phyloP scores from a whole-genome alignment of 345 rosid genomes.

The Salix purpurea region DNA sequence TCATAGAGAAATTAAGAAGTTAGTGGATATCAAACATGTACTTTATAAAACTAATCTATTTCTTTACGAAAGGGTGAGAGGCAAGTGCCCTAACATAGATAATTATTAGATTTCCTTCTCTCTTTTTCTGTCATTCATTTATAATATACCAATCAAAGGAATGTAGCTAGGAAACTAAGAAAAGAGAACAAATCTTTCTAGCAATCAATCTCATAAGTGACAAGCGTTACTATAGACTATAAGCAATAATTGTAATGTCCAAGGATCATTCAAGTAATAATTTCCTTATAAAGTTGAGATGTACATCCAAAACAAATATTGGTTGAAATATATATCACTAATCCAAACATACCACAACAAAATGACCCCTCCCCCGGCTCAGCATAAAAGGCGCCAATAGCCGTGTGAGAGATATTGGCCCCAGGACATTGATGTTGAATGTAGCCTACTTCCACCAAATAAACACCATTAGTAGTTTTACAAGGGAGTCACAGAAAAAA shows the following conservation, averaged over 20 bases:
- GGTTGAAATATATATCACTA: not conserved
- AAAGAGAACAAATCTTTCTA: too few relatives aligned
- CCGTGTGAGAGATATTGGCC: conserved; percentile 81
- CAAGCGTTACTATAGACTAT: not conserved
- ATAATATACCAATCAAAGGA: too few relatives aligned
- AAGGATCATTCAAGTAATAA: not conserved
- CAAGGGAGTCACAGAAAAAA: not conserved
- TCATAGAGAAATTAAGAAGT: conserved; percentile 4
- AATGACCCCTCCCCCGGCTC: conserved; percentile 77
- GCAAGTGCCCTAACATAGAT: too few relatives aligned
- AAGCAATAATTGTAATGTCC: not conserved
- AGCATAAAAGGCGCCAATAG: conserved; percentile 75
- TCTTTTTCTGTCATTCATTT: too few relatives aligned
- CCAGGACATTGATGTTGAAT: conserved; percentile 73
- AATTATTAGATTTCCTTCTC: too few relatives aligned
- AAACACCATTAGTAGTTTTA: not conserved
- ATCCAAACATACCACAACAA: conserved; percentile 82
- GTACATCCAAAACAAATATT: not conserved
- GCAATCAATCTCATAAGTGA: too few relatives aligned
- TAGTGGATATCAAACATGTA: not conserved
- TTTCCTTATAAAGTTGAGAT: not conserved
- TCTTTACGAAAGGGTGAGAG: too few relatives aligned
- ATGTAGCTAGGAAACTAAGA: too few relatives aligned
- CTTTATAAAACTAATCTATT: too few relatives aligned
- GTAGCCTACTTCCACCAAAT: conserved; percentile 55